Base-by-base conservation (phyloP, 225 moss, liverwort and hornwort species). In the Bryoerythrophyllum caledonicum region DNA sequence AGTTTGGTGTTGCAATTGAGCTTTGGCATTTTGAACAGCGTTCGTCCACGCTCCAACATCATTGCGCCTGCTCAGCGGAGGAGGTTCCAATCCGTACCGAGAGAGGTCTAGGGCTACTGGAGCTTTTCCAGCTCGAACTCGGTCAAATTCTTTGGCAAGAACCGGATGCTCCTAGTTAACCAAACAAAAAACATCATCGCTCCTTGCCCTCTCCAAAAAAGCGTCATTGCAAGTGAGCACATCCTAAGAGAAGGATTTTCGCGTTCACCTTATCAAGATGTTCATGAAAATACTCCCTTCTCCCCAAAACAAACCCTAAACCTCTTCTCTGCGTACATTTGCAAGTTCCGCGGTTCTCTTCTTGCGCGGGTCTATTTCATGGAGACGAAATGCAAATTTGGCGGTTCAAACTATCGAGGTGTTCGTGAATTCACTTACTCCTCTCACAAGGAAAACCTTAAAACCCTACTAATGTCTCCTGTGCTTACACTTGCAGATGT, bases 1-100 rank as follows among this genome's bases (percentile, higher is more conserved):
- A 30, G 91, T 90, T 81, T 97, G 96, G 53, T 97, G 94, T 75
- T 97, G 96, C 60, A 97, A 83, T 79, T 97, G 96, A 35, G 92
- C 86, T 80, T 97, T 89, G 6, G 96, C 94, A 82, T 97, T 97
- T 55, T 83, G 82, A 27, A 97, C 82, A 61, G 96, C 84, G 67
- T 80, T 88, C 82, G 90, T 97, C 94, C 94, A 97, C 37, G 94
- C 91, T 27, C 84, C 89, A 26, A 91, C 86, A 53, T 94, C 96
- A 80, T 86, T 89, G 65, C 94, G 91, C 75, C 74, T 94, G 70
- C 68, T 92, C 41, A 83, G 32, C 59, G 92, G 86, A 38, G 94
- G 96, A 5, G 96, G 78, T 62, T 97, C 96, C 81, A 97, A 86
- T 40, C 87, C 94, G 73, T 97, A 97, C 23, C 94, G 88, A 30